A percentile compares a stretch with the other conserved stretches of the same genome.
Evolutionary conservation across 176 grass and related monocot species (phyloP).

Genomic region (Avena sativa): DNA sequence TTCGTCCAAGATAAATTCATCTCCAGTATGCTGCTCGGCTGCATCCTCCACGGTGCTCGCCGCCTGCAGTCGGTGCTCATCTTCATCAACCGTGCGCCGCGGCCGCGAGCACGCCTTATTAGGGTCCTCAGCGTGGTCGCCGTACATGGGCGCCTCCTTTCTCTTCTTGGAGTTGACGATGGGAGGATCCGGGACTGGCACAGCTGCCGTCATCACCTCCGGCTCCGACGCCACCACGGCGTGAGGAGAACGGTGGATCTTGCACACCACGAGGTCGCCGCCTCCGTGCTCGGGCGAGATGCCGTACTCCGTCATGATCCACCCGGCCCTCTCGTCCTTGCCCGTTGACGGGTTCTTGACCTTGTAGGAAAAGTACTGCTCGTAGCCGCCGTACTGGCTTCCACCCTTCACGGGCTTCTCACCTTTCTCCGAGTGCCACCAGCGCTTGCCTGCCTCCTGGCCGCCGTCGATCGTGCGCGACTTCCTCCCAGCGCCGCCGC

Average conservation of each 20-base stretch:
- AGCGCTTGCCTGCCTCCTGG: neutral
- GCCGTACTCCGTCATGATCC: conserved; percentile 4
- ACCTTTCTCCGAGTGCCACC: neutral
- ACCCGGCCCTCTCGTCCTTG: neutral
- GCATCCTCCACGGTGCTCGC: too few species aligned
- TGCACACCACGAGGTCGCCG: neutral
- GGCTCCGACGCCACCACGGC: too few species aligned
- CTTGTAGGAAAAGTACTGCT: neutral
- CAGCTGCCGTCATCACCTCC: neutral
- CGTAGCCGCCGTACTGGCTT: neutral
- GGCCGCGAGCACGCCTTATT: neutral
- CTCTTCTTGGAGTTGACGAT: neutral
- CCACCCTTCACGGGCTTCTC: neutral
- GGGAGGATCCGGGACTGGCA: neutral
- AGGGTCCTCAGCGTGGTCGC: neutral
- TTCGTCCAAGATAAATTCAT: too few species aligned
- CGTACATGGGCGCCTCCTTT: neutral
- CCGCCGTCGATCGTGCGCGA: neutral
- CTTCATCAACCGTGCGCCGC: neutral
- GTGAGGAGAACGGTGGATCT: neutral
- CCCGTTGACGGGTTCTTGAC: neutral
- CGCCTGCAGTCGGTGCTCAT: too few species aligned
- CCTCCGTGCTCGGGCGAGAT: neutral
- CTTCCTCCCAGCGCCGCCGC: neutral
- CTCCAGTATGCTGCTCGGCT: too few species aligned